These are phyloP conservation scores for Rachicladosporium sp. DNA, from an alignment of 2,329 filamentous ascomycete genomes.

Conservation along the genomic window DNA sequence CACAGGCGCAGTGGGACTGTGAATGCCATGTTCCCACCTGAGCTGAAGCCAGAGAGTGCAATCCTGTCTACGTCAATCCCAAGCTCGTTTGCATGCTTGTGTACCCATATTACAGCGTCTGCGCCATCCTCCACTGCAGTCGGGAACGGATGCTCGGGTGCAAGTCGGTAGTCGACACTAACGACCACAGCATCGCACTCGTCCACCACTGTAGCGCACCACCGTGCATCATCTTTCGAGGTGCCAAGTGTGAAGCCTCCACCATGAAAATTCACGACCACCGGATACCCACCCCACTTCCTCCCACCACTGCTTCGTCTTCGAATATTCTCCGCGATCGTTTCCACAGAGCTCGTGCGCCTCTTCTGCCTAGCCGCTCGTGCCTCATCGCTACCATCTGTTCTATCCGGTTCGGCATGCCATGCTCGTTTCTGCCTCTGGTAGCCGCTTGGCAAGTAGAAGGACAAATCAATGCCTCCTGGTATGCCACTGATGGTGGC, in stretches of 20 bases:
- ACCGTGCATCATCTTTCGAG: slow-evolving; percentile 48
- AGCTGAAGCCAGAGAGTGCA: slow-evolving; percentile 49
- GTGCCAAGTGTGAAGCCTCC: slow-evolving; percentile 50
- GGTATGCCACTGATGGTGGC: slow-evolving; percentile 35
- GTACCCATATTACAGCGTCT: slow-evolving; percentile 47
- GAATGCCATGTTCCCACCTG: slow-evolving; percentile 50
- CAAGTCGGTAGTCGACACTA: slow-evolving; percentile 48
- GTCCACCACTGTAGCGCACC: slow-evolving; percentile 44
- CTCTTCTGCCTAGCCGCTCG: slow-evolving; percentile 7
- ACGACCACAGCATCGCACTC: slow-evolving; percentile 47
- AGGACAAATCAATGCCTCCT: slow-evolving; percentile 42
- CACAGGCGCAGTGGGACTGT: slow-evolving; percentile 48
- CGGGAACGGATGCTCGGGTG: slow-evolving; percentile 50
- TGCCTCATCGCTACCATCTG: slow-evolving; percentile 8
- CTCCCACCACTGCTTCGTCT: slow-evolving; percentile 21
- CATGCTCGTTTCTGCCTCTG: slow-evolving; percentile 28
- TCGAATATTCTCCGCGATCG: slow-evolving; percentile 12
- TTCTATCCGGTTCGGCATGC: slow-evolving; percentile 7
- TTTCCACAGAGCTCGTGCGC: slow-evolving; percentile 13
- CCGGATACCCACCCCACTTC: slow-evolving; percentile 36
- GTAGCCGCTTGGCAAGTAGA: slow-evolving; percentile 47
- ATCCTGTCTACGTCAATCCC: slow-evolving; percentile 46
- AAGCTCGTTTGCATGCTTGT: slow-evolving; percentile 42
- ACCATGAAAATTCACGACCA: slow-evolving; percentile 52
- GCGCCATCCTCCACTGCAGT: slow-evolving; percentile 53